Conservation (phyloP, 1,284 basidiomycete species). For the Leccinum laetum region DNA sequence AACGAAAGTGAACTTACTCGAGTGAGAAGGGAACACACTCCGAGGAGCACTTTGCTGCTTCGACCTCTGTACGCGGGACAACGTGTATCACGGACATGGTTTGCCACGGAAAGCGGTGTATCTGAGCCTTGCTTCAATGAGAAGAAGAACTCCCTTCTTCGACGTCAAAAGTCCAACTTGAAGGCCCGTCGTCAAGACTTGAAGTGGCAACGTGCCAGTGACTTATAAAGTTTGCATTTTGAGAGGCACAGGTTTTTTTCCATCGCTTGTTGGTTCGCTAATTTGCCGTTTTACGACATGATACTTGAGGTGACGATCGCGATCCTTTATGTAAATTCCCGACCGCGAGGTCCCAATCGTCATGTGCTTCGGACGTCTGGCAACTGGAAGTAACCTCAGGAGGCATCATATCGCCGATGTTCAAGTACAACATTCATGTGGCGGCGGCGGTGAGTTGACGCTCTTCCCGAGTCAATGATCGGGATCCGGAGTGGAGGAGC, state of each 20-base stretch:
- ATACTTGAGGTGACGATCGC: background rate
- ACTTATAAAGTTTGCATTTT: background rate
- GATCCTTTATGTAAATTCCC: background rate
- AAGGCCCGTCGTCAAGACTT: background rate
- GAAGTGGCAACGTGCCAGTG: background rate
- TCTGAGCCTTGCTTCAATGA: background rate
- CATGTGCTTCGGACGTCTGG: background rate
- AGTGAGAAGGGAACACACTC: background rate
- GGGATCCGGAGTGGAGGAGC: background rate
- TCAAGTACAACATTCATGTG: background rate
- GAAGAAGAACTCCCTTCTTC: background rate
- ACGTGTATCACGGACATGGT: background rate
- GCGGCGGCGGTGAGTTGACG: no score
- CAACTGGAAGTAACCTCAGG: background rate
- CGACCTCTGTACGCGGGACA: background rate
- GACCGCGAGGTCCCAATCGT: background rate
- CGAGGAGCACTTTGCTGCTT: background rate
- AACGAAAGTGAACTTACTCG: conserved; percentile 4
- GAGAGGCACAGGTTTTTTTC: background rate
- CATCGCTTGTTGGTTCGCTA: background rate
- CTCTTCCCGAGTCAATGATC: no score
- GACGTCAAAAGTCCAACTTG: background rate
- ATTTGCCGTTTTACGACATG: background rate
- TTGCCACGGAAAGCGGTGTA: background rate
- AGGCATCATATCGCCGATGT: background rate